Conservation (phyloP, 2,329 filamentous ascomycete species). For the Penicillium sp. region DNA sequence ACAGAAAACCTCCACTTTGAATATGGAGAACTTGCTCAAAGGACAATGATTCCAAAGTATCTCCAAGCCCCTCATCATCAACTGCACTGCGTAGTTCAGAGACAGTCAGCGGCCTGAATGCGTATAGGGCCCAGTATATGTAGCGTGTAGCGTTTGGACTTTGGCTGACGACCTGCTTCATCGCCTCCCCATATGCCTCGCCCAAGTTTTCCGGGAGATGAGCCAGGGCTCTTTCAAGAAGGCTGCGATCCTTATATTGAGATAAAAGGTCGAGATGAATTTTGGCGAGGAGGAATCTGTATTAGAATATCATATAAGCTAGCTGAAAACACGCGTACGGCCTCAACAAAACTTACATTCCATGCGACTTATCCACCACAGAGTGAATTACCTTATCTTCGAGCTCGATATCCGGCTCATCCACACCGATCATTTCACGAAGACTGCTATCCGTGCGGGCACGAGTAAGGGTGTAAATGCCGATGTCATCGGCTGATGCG, state of each 20-base stretch:
- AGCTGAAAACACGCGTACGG: background rate
- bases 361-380: conserved; percentile 26
- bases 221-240: conserved; percentile 23
- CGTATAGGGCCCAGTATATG: conserved; percentile 31
- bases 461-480: conserved; percentile 16
- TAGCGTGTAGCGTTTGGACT: conserved; percentile 20
- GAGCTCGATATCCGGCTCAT: conserved; percentile 7
- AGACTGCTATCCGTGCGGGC: conserved; percentile 17
- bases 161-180: conserved; percentile 29
- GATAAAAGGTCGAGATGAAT: conserved; percentile 31
- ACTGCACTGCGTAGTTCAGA: conserved; percentile 22
- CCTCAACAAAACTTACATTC: conserved; percentile 21
- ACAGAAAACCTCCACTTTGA: conserved; percentile 25
- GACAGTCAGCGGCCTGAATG: conserved; percentile 24
- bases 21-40: conserved; percentile 21
- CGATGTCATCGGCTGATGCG: conserved; percentile 18
- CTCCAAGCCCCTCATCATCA: conserved; percentile 1
- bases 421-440: background rate
- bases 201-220: conserved; percentile 28
- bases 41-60: background rate
- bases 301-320: background rate
- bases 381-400: conserved; percentile 14
- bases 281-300: conserved; percentile 30
- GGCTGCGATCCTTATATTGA: conserved; percentile 18
- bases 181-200: conserved; percentile 32